Evolutionary conservation across 2,329 filamentous ascomycete species (phyloP).

Genomic region (Paraconiothyrium sp.): DNA sequence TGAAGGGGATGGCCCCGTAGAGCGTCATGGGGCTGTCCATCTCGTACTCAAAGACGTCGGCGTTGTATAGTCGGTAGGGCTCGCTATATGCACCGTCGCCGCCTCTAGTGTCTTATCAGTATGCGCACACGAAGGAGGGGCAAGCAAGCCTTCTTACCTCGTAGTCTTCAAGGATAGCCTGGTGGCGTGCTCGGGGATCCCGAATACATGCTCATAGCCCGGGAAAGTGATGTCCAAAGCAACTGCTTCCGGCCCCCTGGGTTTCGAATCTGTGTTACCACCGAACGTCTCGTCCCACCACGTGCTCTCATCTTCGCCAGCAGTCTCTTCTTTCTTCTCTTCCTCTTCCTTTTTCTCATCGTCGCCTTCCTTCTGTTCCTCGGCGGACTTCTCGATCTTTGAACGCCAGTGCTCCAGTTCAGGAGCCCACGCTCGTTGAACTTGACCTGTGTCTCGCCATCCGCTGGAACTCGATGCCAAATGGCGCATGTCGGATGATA

Average conservation of each 20-base stretch:
- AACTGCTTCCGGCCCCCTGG: conserved; percentile 91
- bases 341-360: conserved; percentile 54
- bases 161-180: conserved; percentile 90
- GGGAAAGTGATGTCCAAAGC: conserved; percentile 91
- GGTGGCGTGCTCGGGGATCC: conserved; percentile 92
- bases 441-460: conserved; percentile 82
- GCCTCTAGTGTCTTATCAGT: conserved; percentile 59
- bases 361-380: conserved; percentile 62
- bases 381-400: conserved; percentile 72
- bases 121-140: conserved; percentile 1
- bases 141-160: conserved; percentile 57
- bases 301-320: conserved; percentile 80
- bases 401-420: conserved; percentile 96
- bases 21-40: conserved; percentile 98
- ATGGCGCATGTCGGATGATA: conserved; percentile 82
- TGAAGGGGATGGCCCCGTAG: conserved; percentile 96
- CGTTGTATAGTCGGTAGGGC: conserved; percentile 94
- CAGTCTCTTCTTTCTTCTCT: conserved; percentile 53
- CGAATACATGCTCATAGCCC: conserved; percentile 91
- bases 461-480: conserved; percentile 87
- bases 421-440: conserved; percentile 90
- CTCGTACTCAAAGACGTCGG: conserved; percentile 97
- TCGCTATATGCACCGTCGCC: conserved; percentile 85
- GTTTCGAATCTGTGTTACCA: conserved; percentile 93
- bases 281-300: conserved; percentile 99